phyloP scores from a whole-genome alignment of 805 yeast genomes.

The Yamadazyma tumulicola region DNA sequence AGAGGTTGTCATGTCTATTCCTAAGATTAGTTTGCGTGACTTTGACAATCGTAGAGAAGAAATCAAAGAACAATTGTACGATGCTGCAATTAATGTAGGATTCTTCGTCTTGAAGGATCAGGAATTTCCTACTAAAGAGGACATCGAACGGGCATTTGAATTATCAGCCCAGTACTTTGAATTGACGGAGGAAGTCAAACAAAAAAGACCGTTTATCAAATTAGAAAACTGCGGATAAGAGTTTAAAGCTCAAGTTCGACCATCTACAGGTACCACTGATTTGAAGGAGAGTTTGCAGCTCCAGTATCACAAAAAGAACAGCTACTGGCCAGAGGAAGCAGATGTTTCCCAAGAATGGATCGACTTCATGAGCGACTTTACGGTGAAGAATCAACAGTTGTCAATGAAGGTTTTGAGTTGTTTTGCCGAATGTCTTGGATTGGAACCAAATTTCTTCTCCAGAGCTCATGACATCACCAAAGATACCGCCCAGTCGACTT shows the following conservation, averaged over 20 bases:
- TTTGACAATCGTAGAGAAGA: constrained; percentile 22
- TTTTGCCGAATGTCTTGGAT: constrained; percentile 28
- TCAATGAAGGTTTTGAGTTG: constrained; percentile 4
- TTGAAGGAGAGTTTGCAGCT: constrained; percentile 29
- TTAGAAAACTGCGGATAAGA: constrained; percentile 32
- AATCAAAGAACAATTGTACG: constrained; percentile 23
- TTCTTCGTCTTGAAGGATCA: constrained; percentile 29
- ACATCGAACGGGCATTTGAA: constrained; percentile 24
- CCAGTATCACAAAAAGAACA: constrained; percentile 24
- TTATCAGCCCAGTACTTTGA: constrained; percentile 20
- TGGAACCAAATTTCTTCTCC: constrained; percentile 21
- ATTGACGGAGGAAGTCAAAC: constrained; percentile 19
- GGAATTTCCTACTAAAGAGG: constrained; percentile 23
- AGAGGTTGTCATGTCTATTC: constrained; percentile 20
- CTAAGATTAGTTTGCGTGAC: constrained; percentile 24
- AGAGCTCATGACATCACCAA: constrained; percentile 22
- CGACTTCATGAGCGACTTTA: constrained; percentile 2
- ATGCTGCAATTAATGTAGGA: constrained; percentile 27
- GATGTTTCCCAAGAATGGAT: constrained; percentile 27
- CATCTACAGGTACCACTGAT: constrained; percentile 32
- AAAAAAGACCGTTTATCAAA: constrained; percentile 26
- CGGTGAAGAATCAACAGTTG: constrained; percentile 5
- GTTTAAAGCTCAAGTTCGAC: constrained; percentile 27
- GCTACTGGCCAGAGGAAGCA: constrained; percentile 27
- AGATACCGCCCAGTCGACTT: constrained; percentile 30